Conservation (phyloP, 305 asterid genomes). For the Solanum hybrid region DNA sequence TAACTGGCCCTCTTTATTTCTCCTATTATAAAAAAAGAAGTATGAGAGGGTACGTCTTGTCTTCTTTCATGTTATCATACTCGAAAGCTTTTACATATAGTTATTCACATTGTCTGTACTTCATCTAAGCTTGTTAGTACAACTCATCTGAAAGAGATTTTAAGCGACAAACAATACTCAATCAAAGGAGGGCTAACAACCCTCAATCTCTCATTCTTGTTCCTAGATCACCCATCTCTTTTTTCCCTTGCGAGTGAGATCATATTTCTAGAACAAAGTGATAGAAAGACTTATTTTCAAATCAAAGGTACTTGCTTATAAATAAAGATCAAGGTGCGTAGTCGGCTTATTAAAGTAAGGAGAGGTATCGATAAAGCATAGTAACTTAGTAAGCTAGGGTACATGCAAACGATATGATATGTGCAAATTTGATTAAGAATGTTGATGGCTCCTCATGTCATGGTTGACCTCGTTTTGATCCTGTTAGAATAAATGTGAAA, state of each 20-base stretch:
- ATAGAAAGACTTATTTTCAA: too few relatives aligned
- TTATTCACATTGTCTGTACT: too few relatives aligned
- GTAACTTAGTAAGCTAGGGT: not conserved
- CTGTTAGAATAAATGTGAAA: too few relatives aligned
- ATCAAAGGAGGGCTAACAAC: not conserved
- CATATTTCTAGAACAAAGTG: too few relatives aligned
- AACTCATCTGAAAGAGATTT: not conserved
- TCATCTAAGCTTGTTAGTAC: not conserved
- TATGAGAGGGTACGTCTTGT: not conserved
- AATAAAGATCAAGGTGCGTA: not conserved
- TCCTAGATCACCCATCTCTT: not conserved
- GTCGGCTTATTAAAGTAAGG: not conserved
- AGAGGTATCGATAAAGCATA: not conserved
- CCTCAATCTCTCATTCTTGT: not conserved
- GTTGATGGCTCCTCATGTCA: not conserved
- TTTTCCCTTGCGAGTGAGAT: too few relatives aligned
- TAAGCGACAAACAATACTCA: not conserved
- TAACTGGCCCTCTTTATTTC: not conserved
- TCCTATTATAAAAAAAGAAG: not conserved
- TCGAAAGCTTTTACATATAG: not conserved
- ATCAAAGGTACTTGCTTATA: not conserved
- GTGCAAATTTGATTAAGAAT: not conserved
- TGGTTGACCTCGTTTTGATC: not conserved
- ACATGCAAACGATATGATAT: not conserved
- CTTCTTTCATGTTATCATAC: not conserved